Evolutionary conservation across 2,329 filamentous ascomycete genomes (phyloP), one percentile per base, ranked within the genome.

Genomic region (Saccharata proteae): DNA sequence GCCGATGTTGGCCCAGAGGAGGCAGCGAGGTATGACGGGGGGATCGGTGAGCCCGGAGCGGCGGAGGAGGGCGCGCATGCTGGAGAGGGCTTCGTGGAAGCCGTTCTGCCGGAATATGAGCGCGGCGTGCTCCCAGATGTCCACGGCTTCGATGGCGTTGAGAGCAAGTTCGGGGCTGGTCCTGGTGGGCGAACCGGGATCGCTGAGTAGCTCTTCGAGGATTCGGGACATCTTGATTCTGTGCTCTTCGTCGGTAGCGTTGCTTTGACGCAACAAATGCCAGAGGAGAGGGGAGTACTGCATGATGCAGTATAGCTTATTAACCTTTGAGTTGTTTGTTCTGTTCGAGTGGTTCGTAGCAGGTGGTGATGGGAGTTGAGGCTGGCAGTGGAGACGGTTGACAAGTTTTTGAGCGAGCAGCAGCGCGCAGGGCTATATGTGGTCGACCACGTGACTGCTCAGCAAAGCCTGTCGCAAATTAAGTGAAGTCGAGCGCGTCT

Each of bases 1-100:
- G 11, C 33, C 33, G 6, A 35, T 8, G 33, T 35, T 35, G 27
- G 33, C 28, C 33, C 33, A 35, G 6, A 35, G 13, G 11, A 24
- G 24, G 11, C 28, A 27, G n/a, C 23, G 28, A 11, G 25, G 16
- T 27, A 35, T 16, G 9, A 17, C 16, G n/a, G 19, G 17, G 5
- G 15, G n/a, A n/a, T n/a, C n/a, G n/a, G n/a, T 30, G 14, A 16
- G 14, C 23, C 14, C 18, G 6, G 23, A 30, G 23, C 22, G 29
- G 17, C 23, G 33, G 8, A 31, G 24, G 4, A 26, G 33, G 9
- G n/a, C n/a, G n/a, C n/a, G n/a, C n/a, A n/a, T 24, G 33, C 20
- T 33, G 31, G 10, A 21, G 19, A 7, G 7, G 19, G 19, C 19
- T 21, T 21, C 7, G 19, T n/a, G 19, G 26, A 26, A 34, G 17